Evolutionary conservation across 1,139 yeast species (phyloP).

Genomic region (Yamadazyma kanchanaburiensis): DNA sequence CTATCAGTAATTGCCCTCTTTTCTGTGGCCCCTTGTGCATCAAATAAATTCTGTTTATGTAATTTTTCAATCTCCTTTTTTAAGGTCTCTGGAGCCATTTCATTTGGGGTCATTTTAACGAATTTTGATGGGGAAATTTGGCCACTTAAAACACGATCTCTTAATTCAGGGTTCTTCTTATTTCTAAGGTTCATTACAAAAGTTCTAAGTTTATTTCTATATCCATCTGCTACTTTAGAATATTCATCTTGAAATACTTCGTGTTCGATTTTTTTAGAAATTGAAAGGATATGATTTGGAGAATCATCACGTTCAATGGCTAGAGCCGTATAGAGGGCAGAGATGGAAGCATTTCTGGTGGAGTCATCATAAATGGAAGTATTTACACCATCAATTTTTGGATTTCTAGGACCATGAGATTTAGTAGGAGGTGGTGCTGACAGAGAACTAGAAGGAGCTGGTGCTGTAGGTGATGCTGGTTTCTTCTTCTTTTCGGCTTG

Average conservation of each 20-base stretch:
- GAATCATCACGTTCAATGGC: constrained; percentile 70
- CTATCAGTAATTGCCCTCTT: constrained; percentile 95
- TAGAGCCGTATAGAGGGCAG: constrained; percentile 82
- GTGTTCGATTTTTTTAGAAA: constrained; percentile 70
- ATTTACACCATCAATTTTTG: constrained; percentile 76
- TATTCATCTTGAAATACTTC: constrained; percentile 64
- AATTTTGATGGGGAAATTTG: constrained; percentile 63
- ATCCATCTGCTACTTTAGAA: constrained; percentile 52
- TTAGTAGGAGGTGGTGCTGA: constrained; percentile 15
- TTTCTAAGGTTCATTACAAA: constrained; percentile 83
- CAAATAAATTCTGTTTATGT: constrained; percentile 85
- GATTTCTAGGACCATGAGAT: constrained; percentile 60
- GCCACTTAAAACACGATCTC: constrained; percentile 64
- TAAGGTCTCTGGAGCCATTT: constrained; percentile 88
- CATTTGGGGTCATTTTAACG: constrained; percentile 83
- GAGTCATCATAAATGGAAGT: constrained; percentile 67
- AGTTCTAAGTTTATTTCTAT: constrained; percentile 79
- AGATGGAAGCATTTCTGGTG: constrained; percentile 80
- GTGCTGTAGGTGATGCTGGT: constrained; percentile 15
- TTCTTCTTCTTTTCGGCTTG: constrained; percentile 63
- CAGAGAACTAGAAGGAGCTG: constrained; percentile 15
- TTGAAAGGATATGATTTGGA: constrained; percentile 51
- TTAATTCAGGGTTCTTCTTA: constrained; percentile 81
- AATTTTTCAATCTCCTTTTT: constrained; percentile 83
- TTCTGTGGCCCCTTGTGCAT: constrained; percentile 98